Conservation (phyloP, 2,329 filamentous ascomycete species). For the Sporothrix brasiliensis region DNA sequence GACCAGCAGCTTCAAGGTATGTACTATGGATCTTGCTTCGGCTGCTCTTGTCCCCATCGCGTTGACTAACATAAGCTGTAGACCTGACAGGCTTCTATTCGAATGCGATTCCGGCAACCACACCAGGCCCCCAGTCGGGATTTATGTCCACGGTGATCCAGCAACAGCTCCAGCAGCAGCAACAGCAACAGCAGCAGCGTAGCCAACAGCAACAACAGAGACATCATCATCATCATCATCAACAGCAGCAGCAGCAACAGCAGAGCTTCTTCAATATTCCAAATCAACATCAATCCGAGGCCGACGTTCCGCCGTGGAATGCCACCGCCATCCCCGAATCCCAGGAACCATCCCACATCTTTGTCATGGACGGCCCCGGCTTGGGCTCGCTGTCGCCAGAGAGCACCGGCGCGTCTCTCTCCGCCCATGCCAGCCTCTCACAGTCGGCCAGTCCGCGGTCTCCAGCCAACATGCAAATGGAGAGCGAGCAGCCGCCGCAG, state of each 20-base stretch:
- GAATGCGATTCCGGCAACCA: background rate
- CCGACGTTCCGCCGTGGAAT: conserved; percentile 50
- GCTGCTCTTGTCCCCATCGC: too few species aligned
- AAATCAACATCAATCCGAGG: conserved; percentile 44
- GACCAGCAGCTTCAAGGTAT: conserved; percentile 34
- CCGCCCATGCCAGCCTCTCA: conserved; percentile 34
- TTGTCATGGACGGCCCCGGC: conserved; percentile 46
- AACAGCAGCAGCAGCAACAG: conserved; percentile 40
- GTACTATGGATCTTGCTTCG: background rate
- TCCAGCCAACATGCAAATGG: conserved; percentile 39
- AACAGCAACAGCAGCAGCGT: conserved; percentile 4
- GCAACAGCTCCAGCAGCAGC: background rate
- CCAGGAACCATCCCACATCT: conserved; percentile 40
- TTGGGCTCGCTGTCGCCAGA: conserved; percentile 44
- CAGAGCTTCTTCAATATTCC: conserved; percentile 45
- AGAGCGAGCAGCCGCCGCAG: conserved; percentile 32
- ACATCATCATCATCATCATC: background rate
- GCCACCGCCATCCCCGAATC: conserved; percentile 44
- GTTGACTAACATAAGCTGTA: background rate
- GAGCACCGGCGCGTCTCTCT: conserved; percentile 34
- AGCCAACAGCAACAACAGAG: background rate
- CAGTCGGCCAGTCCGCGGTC: conserved; percentile 43
- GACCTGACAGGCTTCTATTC: background rate
- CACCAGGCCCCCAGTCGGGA: background rate
- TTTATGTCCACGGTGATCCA: background rate